These are phyloP conservation scores for Mucor racemosus DNA, from an alignment of 371 early-diverging fungal species.

Conservation along the genomic window DNA sequence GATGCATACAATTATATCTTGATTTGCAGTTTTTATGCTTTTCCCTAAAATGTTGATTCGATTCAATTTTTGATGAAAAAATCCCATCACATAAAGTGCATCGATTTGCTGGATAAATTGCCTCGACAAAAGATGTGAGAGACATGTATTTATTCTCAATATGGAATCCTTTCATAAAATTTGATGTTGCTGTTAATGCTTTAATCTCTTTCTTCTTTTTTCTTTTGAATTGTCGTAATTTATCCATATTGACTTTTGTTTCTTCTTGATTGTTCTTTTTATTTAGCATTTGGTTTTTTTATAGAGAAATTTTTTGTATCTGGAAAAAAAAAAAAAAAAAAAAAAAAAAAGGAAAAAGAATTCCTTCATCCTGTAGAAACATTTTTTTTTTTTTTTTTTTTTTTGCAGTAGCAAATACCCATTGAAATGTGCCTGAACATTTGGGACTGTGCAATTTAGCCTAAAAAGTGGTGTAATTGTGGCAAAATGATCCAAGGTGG, in stretches of 20 bases:
- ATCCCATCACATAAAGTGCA: slow-evolving; percentile 32
- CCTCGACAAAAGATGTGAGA: slow-evolving; percentile 34
- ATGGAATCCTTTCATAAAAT: slow-evolving; percentile 20
- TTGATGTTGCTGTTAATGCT: slow-evolving; percentile 12
- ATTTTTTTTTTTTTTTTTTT: slow-evolving; percentile 19
- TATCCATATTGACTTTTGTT: neutral
- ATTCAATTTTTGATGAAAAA: slow-evolving; percentile 23
- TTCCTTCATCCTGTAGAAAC: slow-evolving; percentile 13
- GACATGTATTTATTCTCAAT: slow-evolving; percentile 32
- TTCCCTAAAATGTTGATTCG: slow-evolving; percentile 24
- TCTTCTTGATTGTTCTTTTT: slow-evolving; percentile 9
- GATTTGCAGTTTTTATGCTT: slow-evolving; percentile 24
- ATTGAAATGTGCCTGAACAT: neutral
- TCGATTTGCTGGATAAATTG: slow-evolving; percentile 36
- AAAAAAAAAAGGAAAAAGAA: slow-evolving; percentile 17
- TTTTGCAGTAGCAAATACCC: neutral
- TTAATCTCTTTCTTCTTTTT: slow-evolving; percentile 15
- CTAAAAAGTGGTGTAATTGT: neutral
- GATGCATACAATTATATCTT: slow-evolving; percentile 38
- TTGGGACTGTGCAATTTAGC: slow-evolving; percentile 6
- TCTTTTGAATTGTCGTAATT: slow-evolving; percentile 5
- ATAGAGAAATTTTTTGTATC: neutral
- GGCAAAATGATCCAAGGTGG: slow-evolving; percentile 9
- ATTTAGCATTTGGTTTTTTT: neutral
- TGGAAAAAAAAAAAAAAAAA: slow-evolving; percentile 13